Conservation (phyloP, 768 basidiomycete genomes). For the Hypholoma sublateritium region DNA sequence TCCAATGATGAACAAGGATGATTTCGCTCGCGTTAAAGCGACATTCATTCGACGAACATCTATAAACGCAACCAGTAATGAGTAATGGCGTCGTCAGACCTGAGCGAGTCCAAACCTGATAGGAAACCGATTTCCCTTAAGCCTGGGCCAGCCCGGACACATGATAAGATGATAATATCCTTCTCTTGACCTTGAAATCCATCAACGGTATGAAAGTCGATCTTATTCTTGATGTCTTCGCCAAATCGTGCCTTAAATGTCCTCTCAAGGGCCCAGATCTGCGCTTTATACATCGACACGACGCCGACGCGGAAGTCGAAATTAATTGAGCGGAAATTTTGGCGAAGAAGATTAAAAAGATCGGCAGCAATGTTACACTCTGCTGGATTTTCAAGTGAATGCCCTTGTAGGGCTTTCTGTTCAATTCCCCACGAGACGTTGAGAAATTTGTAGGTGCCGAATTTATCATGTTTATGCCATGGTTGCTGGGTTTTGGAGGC, state of each 20-base stretch:
- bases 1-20: constrained; percentile 92
- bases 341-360: constrained; percentile 69
- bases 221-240: constrained; percentile 57
- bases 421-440: constrained; percentile 75
- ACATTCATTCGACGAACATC: constrained; percentile 95
- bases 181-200: constrained; percentile 99
- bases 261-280: constrained; percentile 71
- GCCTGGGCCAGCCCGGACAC: constrained; percentile 91
- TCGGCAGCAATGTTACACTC: constrained; percentile 79
- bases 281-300: constrained; percentile 94
- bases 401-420: constrained; percentile 44
- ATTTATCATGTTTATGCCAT: constrained; percentile 80
- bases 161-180: constrained; percentile 95
- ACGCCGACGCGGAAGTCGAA: constrained; percentile 49
- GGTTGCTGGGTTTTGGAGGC: constrained; percentile 73
- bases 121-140: constrained; percentile 85
- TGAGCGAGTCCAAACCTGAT: constrained; percentile 47
- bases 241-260: constrained; percentile 76
- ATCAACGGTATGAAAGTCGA: constrained; percentile 97
- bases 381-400: constrained; percentile 72
- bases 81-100: constrained; percentile 1
- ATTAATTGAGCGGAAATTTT: constrained; percentile 56
- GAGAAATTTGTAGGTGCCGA: constrained; percentile 89
- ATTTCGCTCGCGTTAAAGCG: constrained; percentile 94
- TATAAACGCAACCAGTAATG: constrained; percentile 17